Evolutionary conservation across 192 early-diverging fungal genomes (phyloP).

Genomic region (Phlyctochytrium arcticum): DNA sequence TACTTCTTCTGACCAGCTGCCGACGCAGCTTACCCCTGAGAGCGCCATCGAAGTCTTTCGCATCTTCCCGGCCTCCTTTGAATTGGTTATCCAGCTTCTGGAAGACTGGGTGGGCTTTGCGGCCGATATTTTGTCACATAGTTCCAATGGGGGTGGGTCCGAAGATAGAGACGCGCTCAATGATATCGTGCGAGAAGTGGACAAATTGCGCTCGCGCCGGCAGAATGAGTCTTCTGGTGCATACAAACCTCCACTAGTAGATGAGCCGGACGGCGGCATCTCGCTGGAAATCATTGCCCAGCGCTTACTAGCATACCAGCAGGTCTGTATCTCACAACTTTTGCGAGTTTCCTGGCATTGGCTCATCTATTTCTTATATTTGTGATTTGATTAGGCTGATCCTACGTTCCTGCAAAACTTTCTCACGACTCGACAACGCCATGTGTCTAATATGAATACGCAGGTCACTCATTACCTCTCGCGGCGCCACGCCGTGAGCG

Average conservation of each 20-base stretch:
- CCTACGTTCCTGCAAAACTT: constrained; percentile 16
- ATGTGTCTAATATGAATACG: constrained; percentile 25
- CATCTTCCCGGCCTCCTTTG: constrained; percentile 43
- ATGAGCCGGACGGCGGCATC: background rate
- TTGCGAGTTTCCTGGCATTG: background rate
- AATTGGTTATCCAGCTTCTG: constrained; percentile 28
- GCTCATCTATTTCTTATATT: background rate
- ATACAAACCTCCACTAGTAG: constrained; percentile 7
- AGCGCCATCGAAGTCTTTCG: constrained; percentile 28
- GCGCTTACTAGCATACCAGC: constrained; percentile 7
- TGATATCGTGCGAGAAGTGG: constrained; percentile 4
- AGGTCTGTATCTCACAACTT: background rate
- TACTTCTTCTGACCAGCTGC: constrained; percentile 6
- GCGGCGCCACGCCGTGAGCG: constrained; percentile 13
- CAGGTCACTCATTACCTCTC: constrained; percentile 25
- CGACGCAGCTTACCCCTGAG: constrained; percentile 13
- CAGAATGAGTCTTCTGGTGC: background rate
- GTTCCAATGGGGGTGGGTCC: background rate
- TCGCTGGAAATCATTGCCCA: background rate
- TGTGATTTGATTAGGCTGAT: background rate
- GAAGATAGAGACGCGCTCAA: too few species aligned
- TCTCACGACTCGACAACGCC: constrained; percentile 22
- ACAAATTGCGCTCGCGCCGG: background rate
- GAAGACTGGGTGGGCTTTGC: constrained; percentile 15
- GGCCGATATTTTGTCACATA: background rate